phyloP scores from a whole-genome alignment of 345 rosid species.

The Lepidium didymum region DNA sequence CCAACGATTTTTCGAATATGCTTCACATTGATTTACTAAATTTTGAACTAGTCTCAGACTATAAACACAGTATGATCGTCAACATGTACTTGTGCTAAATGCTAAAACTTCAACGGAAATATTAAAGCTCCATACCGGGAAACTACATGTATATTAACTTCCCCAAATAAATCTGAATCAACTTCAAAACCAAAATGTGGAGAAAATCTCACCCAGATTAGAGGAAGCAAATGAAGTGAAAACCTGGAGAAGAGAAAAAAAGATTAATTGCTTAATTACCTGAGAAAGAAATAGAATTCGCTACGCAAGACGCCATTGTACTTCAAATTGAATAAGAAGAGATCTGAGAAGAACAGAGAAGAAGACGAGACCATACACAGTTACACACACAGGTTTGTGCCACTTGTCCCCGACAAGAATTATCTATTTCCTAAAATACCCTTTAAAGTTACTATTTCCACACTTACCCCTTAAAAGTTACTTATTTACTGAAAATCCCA shows the following conservation, averaged over 20 bases:
- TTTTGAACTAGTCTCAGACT: background rate
- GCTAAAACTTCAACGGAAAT: too few relatives aligned
- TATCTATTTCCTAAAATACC: background rate
- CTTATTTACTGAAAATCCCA: background rate
- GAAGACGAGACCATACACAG: background rate
- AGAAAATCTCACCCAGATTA: background rate
- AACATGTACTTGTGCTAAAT: background rate
- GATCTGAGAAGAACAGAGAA: background rate
- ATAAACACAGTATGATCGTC: background rate
- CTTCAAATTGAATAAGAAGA: background rate
- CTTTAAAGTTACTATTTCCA: background rate
- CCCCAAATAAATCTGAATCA: background rate
- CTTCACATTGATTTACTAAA: background rate
- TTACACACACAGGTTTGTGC: background rate
- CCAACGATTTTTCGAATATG: background rate
- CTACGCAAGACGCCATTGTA: conserved; percentile 11
- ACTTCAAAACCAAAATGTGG: too few relatives aligned
- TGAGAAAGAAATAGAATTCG: background rate
- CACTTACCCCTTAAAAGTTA: background rate
- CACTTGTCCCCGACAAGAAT: background rate
- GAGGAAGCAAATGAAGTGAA: background rate
- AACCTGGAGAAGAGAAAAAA: background rate
- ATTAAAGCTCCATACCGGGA: background rate
- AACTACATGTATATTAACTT: background rate
- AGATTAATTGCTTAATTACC: background rate